Evolutionary conservation across 2,329 filamentous ascomycete genomes (phyloP), one percentile per base, ranked within the genome.

Genomic region (Aaosphaeria arxii): DNA sequence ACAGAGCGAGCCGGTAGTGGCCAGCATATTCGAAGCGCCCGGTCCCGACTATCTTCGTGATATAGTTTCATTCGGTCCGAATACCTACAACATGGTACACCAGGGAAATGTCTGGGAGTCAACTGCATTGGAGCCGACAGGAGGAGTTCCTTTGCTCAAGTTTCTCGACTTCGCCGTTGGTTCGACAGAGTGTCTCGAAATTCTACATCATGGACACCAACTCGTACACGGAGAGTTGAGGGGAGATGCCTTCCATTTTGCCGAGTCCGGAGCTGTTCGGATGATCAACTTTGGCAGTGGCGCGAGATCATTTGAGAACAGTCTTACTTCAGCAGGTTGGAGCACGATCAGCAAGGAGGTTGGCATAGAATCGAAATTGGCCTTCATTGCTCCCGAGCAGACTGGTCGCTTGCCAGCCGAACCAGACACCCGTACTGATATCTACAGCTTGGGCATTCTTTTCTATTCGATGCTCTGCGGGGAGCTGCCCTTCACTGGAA

Each of bases 131-230:
- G 35, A 54, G 4, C 52, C 56, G 5, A 76, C 76, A 13, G 77
- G 81, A 13, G 80, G 83, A 35, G 84, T 94, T 40, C 84, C 86
- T 41, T 74, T 96, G 5, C 79, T 87, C 42, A 78, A 83, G 11
- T 96, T 96, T 61, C 79, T 97, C 30, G 87, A 95, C 61, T 96
- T 96, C 64, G 92, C 91, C 30, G 89, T 96, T 49, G 91, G 91
- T 28, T 88, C 91, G 1, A 83, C 88, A 5, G 84, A 95, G 67
- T 95, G 89, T 63, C 73, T 95, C 42, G 91, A 96, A 69, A 84
- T 95, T 42, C 74, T 97, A n/a, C 92, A 97, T 61, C 91, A 96
- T 70, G 86, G 88, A 6, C 83, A 92, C 49, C 86, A 89, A 51
- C 84, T 91, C 48, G 86, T 96, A 1, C 92, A 96, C 60, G 92